phyloP scores from a whole-genome alignment of 306 rosid genomes.

The Delonix regia region DNA sequence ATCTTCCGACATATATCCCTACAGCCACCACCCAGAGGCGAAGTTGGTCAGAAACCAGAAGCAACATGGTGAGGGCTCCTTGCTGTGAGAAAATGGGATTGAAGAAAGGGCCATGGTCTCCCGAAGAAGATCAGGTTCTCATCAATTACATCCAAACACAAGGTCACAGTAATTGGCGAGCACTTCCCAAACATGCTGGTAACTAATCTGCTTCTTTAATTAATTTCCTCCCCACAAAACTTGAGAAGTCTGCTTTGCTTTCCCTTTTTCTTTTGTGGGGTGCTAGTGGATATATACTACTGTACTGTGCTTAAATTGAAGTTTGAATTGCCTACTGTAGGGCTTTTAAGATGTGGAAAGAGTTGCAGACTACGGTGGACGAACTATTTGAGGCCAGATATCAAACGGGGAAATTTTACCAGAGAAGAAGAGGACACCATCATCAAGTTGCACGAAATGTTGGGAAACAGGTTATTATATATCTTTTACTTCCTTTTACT shows the following conservation, averaged over 20 bases:
- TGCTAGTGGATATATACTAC: no score
- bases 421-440: slow-evolving; percentile 68
- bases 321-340: slow-evolving; percentile 30
- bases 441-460: slow-evolving; percentile 57
- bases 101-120: slow-evolving; percentile 81
- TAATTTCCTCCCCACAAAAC: no score
- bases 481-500: background rate
- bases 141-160: slow-evolving; percentile 50
- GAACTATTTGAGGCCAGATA: slow-evolving; percentile 74
- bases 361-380: slow-evolving; percentile 85
- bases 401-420: slow-evolving; percentile 76
- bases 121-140: slow-evolving; percentile 71
- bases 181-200: slow-evolving; percentile 82
- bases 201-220: background rate
- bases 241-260: background rate
- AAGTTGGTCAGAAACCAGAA: no score
- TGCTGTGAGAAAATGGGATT: slow-evolving; percentile 79
- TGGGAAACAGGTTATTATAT: slow-evolving; percentile 65
- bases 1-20: background rate
- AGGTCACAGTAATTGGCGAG: slow-evolving; percentile 84
- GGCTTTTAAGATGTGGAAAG: slow-evolving; percentile 81
- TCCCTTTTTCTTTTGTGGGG: no score
- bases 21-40: no score
- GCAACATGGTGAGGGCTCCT: slow-evolving; percentile 68
- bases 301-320: background rate